phyloP scores from a whole-genome alignment of 805 yeast species.

The Sugiyamaella valdiviana region DNA sequence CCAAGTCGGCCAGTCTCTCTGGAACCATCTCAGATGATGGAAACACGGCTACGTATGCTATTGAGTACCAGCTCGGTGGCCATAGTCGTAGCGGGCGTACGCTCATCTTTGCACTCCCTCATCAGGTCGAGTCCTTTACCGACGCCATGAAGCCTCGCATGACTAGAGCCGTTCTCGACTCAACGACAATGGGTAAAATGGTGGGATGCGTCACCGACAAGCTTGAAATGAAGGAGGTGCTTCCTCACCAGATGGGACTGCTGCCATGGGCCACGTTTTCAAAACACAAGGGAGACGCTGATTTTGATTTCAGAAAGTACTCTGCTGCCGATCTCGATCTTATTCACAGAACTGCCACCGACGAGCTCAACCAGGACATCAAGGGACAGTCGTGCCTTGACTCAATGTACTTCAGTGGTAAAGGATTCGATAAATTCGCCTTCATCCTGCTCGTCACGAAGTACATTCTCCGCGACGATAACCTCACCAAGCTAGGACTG shows the following conservation, averaged over 20 bases:
- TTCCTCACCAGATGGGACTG: slow-evolving; percentile 43
- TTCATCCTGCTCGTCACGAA: slow-evolving; percentile 63
- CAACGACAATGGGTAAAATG: slow-evolving; percentile 42
- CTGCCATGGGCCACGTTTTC: slow-evolving; percentile 48
- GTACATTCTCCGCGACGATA: slow-evolving; percentile 53
- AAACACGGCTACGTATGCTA: slow-evolving; percentile 44
- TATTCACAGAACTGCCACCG: slow-evolving; percentile 41
- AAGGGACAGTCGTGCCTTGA: slow-evolving; percentile 55
- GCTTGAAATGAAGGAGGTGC: slow-evolving; percentile 31
- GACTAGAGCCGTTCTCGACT: slow-evolving; percentile 20
- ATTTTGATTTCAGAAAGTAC: slow-evolving; percentile 4
- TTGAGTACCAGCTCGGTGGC: slow-evolving; percentile 38
- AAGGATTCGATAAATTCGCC: slow-evolving; percentile 83
- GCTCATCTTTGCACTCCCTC: slow-evolving; percentile 64
- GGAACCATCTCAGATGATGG: slow-evolving; percentile 40
- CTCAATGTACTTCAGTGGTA: slow-evolving; percentile 89
- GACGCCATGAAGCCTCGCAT: slow-evolving; percentile 12
- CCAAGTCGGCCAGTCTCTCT: slow-evolving; percentile 41
- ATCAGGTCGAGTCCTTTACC: slow-evolving; percentile 47
- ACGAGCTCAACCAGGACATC: slow-evolving; percentile 52
- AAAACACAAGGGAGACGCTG: slow-evolving; percentile 2
- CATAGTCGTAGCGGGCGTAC: slow-evolving; percentile 40
- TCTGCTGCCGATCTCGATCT: slow-evolving; percentile 3
- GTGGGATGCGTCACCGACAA: slow-evolving; percentile 32
- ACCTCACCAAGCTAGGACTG: slow-evolving; percentile 46